phyloP scores from a whole-genome alignment of 2,329 filamentous ascomycete genomes.

The Hypoxylon sp. region DNA sequence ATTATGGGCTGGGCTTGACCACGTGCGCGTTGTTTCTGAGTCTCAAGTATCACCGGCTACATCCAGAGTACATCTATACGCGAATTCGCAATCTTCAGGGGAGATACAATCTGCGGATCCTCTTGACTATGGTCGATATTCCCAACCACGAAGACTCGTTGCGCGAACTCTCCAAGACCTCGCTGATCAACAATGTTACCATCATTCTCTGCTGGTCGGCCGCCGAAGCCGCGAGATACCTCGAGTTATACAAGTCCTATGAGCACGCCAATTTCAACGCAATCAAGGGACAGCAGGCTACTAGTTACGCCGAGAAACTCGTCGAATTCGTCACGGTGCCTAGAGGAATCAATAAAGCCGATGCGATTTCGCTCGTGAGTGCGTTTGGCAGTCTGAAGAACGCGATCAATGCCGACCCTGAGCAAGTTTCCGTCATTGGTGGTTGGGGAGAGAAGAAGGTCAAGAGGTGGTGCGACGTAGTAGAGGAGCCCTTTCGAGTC shows the following conservation, averaged over 20 bases:
- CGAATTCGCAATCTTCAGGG: conserved; percentile 87
- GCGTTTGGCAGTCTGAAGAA: conserved; percentile 91
- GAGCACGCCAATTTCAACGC: conserved; percentile 85
- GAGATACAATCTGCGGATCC: conserved; percentile 86
- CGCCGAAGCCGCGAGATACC: conserved; percentile 90
- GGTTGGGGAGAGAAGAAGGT: conserved; percentile 98
- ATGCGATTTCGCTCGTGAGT: conserved; percentile 89
- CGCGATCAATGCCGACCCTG: conserved; percentile 87
- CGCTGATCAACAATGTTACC: conserved; percentile 91
- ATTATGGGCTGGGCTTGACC: conserved; percentile 88
- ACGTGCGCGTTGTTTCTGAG: conserved; percentile 94
- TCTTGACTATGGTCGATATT: conserved; percentile 95
- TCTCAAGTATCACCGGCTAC: conserved; percentile 95
- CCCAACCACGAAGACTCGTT: conserved; percentile 91
- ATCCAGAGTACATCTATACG: conserved; percentile 97
- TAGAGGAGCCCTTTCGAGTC: conserved; percentile 86
- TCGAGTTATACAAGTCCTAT: conserved; percentile 95
- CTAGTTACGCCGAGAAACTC: conserved; percentile 85
- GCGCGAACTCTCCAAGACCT: conserved; percentile 92
- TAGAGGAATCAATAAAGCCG: conserved; percentile 91
- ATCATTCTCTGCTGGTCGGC: conserved; percentile 94
- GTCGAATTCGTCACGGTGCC: conserved; percentile 94
- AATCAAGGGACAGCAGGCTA: conserved; percentile 87
- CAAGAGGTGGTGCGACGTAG: conserved; percentile 82
- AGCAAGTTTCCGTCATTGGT: conserved; percentile 85